These are phyloP conservation scores for Penicillium sp. DNA, from an alignment of 2,329 filamentous ascomycete species.

Conservation along the genomic window DNA sequence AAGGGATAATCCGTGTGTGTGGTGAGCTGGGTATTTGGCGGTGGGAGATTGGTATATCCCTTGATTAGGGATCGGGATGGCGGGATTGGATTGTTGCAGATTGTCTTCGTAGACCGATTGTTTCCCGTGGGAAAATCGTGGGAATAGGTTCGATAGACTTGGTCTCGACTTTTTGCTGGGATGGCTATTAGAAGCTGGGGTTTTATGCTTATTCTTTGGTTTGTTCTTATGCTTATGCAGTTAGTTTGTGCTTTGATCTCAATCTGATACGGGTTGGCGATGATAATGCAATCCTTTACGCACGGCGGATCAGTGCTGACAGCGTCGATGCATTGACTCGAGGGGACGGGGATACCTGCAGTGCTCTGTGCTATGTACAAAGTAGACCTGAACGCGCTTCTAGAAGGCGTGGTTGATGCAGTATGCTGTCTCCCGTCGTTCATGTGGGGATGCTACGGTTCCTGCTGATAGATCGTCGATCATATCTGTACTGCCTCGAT, in stretches of 20 bases:
- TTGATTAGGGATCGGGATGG: slow-evolving; percentile 7
- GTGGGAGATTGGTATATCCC: slow-evolving; percentile 9
- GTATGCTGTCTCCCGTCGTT: slow-evolving; percentile 14
- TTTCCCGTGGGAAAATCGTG: slow-evolving; percentile 5
- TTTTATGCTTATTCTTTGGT: slow-evolving; percentile 1
- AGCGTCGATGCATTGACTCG: slow-evolving; percentile 5
- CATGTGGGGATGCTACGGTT: slow-evolving; percentile 10
- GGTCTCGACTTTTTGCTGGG: neutral
- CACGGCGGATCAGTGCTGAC: slow-evolving; percentile 11
- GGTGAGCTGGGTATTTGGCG: neutral
- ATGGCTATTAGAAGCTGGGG: neutral
- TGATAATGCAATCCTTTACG: slow-evolving; percentile 7
- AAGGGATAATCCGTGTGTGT: slow-evolving; percentile 4
- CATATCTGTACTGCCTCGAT: neutral
- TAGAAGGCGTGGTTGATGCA: slow-evolving; percentile 8
- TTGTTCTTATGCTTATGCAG: slow-evolving; percentile 1
- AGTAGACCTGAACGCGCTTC: slow-evolving; percentile 4
- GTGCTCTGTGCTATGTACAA: slow-evolving; percentile 11
- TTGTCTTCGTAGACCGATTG: slow-evolving; percentile 7
- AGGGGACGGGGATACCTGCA: slow-evolving; percentile 5
- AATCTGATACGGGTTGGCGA: neutral
- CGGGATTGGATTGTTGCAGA: neutral
- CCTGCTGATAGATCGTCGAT: slow-evolving; percentile 8
- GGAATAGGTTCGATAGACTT: neutral
- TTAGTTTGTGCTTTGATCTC: neutral